A percentile compares a stretch with the other conserved stretches of the same genome.
Evolutionary conservation across 441 rosid genomes (phyloP).

Genomic region (Eruca vesicaria): DNA sequence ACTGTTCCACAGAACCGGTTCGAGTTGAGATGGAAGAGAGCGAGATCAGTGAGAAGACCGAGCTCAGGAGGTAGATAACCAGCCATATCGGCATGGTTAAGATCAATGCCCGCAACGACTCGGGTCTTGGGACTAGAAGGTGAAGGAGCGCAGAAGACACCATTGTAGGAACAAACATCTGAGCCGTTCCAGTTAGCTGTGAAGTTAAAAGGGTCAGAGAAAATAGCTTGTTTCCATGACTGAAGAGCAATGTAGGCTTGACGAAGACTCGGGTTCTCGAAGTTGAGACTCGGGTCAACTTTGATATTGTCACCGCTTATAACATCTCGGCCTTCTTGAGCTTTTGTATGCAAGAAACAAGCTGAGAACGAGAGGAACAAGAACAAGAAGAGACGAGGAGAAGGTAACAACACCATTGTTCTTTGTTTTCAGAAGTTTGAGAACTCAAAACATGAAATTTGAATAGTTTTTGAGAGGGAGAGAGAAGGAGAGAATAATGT

Average conservation of each 20-base stretch:
- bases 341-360: conserved; percentile 35
- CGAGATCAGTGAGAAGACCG: conserved; percentile 58
- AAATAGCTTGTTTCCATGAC: conserved; percentile 62
- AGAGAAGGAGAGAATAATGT: neutral
- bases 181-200: conserved; percentile 62
- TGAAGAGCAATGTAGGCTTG: conserved; percentile 71
- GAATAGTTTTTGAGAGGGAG: conserved; percentile 13
- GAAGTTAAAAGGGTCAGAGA: conserved; percentile 74
- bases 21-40: conserved; percentile 66
- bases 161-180: conserved; percentile 57
- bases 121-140: conserved; percentile 35
- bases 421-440: neutral
- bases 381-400: conserved; percentile 36
- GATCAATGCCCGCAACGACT: conserved; percentile 65
- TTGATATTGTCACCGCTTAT: conserved; percentile 16
- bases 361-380: conserved; percentile 23
- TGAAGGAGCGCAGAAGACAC: conserved; percentile 52
- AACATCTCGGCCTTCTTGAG: conserved; percentile 30
- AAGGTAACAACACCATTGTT: conserved; percentile 16
- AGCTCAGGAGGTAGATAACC: conserved; percentile 63
- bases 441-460: neutral
- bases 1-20: conserved; percentile 63
- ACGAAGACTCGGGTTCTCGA: conserved; percentile 55
- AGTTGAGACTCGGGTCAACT: conserved; percentile 48
- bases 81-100: conserved; percentile 64